phyloP scores from a whole-genome alignment of 2,329 filamentous ascomycete genomes.

The Macroventuria anomochaeta region DNA sequence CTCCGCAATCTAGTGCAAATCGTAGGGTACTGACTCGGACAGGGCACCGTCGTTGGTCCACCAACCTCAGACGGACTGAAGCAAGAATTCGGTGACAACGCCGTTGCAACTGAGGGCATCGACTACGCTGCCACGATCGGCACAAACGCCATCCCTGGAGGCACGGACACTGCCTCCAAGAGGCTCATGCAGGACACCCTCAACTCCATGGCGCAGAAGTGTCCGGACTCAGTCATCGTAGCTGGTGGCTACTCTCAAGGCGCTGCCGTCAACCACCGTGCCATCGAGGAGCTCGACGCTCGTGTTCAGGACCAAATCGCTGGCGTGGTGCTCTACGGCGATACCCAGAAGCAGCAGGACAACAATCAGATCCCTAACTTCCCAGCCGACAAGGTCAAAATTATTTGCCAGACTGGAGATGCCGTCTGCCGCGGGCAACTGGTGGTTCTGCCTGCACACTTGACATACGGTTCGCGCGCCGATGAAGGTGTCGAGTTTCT shows the following conservation, averaged over 20 bases:
- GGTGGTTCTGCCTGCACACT: constrained; percentile 38
- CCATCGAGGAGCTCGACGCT: constrained; percentile 37
- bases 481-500: constrained; percentile 40
- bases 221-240: constrained; percentile 44
- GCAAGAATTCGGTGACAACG: constrained; percentile 29
- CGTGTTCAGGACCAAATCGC: constrained; percentile 44
- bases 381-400: constrained; percentile 53
- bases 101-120: constrained; percentile 45
- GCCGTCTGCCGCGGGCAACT: constrained; percentile 58
- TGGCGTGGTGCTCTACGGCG: constrained; percentile 54
- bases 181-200: constrained; percentile 33
- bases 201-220: constrained; percentile 35
- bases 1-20: constrained; percentile 20
- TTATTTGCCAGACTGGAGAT: constrained; percentile 59
- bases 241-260: constrained; percentile 43
- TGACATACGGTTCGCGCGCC: constrained; percentile 40
- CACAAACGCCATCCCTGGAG: constrained; percentile 41
- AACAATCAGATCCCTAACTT: constrained; percentile 51
- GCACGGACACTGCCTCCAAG: constrained; percentile 33
- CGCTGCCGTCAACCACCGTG: constrained; percentile 45
- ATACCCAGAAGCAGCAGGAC: constrained; percentile 53
- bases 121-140: constrained; percentile 37
- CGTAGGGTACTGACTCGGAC: constrained; percentile 18
- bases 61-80: constrained; percentile 43
- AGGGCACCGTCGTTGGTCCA: constrained; percentile 48